Evolutionary conservation across 352 stramenopile species (phyloP).

Genomic region (Phytophthora brassicae): DNA sequence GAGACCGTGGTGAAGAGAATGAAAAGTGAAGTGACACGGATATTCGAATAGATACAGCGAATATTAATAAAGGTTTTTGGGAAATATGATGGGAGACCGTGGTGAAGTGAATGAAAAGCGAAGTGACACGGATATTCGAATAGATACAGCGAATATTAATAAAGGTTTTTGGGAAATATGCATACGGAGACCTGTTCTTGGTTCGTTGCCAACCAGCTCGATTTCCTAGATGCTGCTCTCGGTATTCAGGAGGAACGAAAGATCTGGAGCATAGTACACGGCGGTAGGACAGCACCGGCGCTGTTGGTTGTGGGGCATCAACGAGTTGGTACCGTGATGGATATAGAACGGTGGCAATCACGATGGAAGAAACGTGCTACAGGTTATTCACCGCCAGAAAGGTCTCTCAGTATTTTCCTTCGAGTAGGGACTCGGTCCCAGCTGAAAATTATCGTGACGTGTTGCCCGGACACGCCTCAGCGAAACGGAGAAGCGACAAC

Average conservation of each 20-base stretch:
- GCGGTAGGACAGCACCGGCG: neutral
- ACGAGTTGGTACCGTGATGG: neutral
- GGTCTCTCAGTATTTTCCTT: neutral
- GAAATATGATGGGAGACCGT: neutral
- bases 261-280: neutral
- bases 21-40: no score
- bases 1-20: neutral
- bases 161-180: neutral
- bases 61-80: no score
- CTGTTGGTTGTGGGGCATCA: neutral
- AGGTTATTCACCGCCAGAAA: neutral
- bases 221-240: neutral
- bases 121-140: no score
- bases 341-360: slow-evolving; percentile 2
- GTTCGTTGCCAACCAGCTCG: neutral
- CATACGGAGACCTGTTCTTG: neutral
- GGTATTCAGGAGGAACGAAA: neutral
- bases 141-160: no score
- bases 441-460: slow-evolving; percentile 1
- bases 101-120: no score
- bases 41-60: no score
- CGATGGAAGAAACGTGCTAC: slow-evolving; percentile 1
- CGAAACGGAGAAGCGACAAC: neutral
- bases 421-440: neutral
- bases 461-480: neutral